phyloP scores from a whole-genome alignment of 257 asterid species.

The Primulina tabacum region DNA sequence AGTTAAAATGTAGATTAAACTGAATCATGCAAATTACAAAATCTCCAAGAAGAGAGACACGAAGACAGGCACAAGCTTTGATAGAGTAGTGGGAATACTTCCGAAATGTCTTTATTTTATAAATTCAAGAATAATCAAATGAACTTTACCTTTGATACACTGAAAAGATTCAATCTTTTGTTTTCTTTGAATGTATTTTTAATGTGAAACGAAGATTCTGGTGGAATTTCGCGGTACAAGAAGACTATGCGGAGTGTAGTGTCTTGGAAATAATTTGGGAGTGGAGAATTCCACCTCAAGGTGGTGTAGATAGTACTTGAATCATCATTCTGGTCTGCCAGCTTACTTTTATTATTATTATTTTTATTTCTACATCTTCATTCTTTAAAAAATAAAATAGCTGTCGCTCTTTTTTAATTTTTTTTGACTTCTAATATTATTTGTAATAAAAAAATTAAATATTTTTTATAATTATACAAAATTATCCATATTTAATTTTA shows the following conservation, averaged over 20 bases:
- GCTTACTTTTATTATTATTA: too few species aligned
- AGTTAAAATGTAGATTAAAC: slow-evolving; percentile 3
- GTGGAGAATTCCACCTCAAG: background rate
- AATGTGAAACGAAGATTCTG: background rate
- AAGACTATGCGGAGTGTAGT: background rate
- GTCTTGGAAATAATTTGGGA: background rate
- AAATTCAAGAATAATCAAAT: slow-evolving; percentile 15
- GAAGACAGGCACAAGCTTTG: background rate
- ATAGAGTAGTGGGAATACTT: background rate
- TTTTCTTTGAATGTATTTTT: too few species aligned
- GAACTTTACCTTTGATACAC: slow-evolving; percentile 15
- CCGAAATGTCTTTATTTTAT: background rate
- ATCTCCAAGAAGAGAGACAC: slow-evolving; percentile 18
- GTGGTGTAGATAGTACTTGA: background rate
- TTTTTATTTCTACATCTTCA: too few species aligned
- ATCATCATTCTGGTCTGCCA: too few species aligned
- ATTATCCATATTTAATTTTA: too few species aligned
- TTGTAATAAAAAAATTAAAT: too few species aligned
- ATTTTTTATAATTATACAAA: too few species aligned
- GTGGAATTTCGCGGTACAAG: background rate
- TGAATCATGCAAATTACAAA: background rate
- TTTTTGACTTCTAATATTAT: too few species aligned
- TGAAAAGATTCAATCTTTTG: background rate
- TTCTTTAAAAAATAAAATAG: too few species aligned
- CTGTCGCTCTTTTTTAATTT: too few species aligned